Base-by-base conservation (phyloP, 805 yeast genomes). In the Candida krabiensis region DNA sequence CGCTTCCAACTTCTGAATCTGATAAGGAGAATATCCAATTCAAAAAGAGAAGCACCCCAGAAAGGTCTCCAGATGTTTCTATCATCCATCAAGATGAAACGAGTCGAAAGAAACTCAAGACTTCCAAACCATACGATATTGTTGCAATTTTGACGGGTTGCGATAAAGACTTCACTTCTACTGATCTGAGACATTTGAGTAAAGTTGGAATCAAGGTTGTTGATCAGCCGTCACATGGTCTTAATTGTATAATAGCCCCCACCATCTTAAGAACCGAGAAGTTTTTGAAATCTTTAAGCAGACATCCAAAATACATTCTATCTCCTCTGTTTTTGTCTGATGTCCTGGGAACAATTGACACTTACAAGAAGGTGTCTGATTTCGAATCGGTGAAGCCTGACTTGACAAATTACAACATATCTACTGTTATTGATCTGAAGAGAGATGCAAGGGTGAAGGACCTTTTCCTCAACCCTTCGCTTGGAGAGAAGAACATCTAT, bases 231-330 rank as follows among this genome's bases (percentile, higher is more conserved):
- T 76, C 72, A 3, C 67, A 67, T 7, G 61, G 67, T 13, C 44
- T 74, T 5, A 69, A 67, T 32, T 59, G 70, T 30, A 75, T 85
- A 9, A 76, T 90, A 9, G 90, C 97, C 0, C 96, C 97, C 1
- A 79, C 79, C 43, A 70, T 84, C n/a, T 56, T 85, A 50, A 69
- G 97, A 47, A 91, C 98, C 0, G 96, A 85, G 41, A 93, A 91
- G 62, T 90, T 91, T 53, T 69, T 91, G 37, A 73, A 75, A 29
- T 79, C 89, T 15, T 63, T 89, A 35, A 77, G 88, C 36, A 68
- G 68, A 28, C 79, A 70, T 33, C 73, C 77, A 8, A 60, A 64
- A n/a, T 61, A 67, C 37, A 73, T 80, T 3, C 48, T 85, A 1
- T 73, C 77, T 22, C 86, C 89, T 0, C 53, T 61, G 3, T 82